Evolutionary conservation across 2,329 filamentous ascomycete species (phyloP), one percentile per base, ranked within the genome.

Genomic region (Apiospora arundinis): DNA sequence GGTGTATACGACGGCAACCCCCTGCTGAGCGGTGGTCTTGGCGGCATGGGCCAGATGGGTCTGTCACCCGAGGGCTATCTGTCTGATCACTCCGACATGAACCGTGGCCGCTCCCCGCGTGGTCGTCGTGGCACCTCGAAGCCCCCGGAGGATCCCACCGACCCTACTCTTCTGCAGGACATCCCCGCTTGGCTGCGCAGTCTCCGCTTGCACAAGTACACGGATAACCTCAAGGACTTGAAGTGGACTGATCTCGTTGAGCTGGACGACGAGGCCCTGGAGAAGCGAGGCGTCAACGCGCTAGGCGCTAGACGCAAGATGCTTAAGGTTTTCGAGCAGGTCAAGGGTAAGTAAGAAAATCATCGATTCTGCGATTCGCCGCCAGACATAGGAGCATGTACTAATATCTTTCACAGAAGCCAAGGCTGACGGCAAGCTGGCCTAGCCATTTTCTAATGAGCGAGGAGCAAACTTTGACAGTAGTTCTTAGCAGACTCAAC

Each of bases 241-340:
- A 95, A 96, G 78, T 99, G 96, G 96, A 93, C 92, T 40, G 96
- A 99, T 70, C 84, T 99, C 76, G 86, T 99, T 72, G 93, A 96
- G 82, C 86, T 99, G 76, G 94, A 98, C 78, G 96, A 99, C 76
- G 95, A 95, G 80, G 95, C 94, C 67, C 86, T 99, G 74, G 95
- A 98, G 83, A 93, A 94, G 37, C 92, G 94, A 69, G 96, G 96
- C 68, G 96, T 99, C 44, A 98, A 97, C 81, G 96, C 96, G 70
- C 89, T 98, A 71, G 96, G 96, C 77, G 96, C 96, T 23, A 89
- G 96, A 76, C 93, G 95, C 81, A 99, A 99, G 89, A 97, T 99
- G 94, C 86, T 99, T 73, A 99, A 99, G 90, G 96, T 98, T 71
- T 98, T 98, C 83, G 96, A 98, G 78, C 95, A 98, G 85, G 95